Conservation (phyloP, 2,329 filamentous ascomycete species). For the Xylariaceae sp. region DNA sequence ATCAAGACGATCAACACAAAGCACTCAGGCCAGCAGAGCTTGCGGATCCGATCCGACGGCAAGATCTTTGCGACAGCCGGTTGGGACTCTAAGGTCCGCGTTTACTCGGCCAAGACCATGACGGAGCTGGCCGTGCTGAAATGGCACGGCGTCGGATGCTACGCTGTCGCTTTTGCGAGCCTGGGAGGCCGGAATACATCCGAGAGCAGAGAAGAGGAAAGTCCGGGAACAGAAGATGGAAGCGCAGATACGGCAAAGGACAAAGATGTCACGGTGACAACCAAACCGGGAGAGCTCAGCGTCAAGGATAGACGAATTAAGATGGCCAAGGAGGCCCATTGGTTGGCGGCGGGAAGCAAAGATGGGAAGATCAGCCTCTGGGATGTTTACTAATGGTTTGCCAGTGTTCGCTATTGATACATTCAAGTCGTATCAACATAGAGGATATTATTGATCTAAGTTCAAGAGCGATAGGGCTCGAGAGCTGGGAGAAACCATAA, state of each 20-base stretch:
- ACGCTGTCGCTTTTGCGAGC: conserved; percentile 68
- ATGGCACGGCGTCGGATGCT: conserved; percentile 89
- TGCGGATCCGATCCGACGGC: conserved; percentile 73
- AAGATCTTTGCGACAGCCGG: conserved; percentile 85
- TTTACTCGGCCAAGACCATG: conserved; percentile 78
- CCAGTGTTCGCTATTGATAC: too few species aligned
- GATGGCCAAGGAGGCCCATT: conserved; percentile 70
- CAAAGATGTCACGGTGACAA: conserved; percentile 20
- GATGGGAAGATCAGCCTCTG: conserved; percentile 94
- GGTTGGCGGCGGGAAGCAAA: conserved; percentile 86
- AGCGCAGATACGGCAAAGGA: conserved; percentile 3
- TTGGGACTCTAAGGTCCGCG: conserved; percentile 78
- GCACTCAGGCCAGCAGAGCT: conserved; percentile 83
- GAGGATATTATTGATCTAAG: too few species aligned
- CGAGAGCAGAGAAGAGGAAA: conserved; percentile 2
- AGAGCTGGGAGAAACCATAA: too few species aligned
- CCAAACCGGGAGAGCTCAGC: conserved; percentile 33
- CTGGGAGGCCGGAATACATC: conserved; percentile 21
- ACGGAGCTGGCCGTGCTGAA: conserved; percentile 88
- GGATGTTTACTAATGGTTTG: conserved; percentile 72
- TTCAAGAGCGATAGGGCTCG: too few species aligned
- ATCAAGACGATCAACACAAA: conserved; percentile 69
- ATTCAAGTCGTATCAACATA: too few species aligned
- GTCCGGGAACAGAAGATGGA: conserved; percentile 5
- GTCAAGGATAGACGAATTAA: conserved; percentile 61